These are phyloP conservation scores for Debaryomyces sp. DNA, from an alignment of 1,139 yeast species.

Conservation along the genomic window DNA sequence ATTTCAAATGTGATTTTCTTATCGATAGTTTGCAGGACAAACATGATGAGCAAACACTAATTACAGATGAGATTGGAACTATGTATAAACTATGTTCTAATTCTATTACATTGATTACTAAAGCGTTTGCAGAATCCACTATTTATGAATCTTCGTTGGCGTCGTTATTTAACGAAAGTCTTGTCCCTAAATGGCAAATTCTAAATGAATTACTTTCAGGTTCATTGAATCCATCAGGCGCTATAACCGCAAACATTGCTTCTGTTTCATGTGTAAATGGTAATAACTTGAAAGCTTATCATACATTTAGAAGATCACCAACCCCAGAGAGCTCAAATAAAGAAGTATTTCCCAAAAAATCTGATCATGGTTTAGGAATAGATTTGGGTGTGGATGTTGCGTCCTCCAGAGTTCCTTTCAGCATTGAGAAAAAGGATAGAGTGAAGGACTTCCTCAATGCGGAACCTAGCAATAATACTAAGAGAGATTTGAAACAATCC, in stretches of 20 bases:
- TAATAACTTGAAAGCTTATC: conserved; percentile 1
- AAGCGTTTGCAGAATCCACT: conserved; percentile 33
- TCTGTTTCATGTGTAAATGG: neutral
- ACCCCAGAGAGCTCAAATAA: neutral
- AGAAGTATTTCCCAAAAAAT: neutral
- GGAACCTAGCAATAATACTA: conserved; percentile 2
- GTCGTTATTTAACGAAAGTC: conserved; percentile 24
- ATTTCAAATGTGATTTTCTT: conserved; percentile 27
- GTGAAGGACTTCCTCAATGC: conserved; percentile 26
- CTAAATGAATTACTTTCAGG: conserved; percentile 25
- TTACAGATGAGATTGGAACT: conserved; percentile 23
- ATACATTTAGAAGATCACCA: neutral
- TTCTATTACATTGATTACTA: conserved; percentile 32
- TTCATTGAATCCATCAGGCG: neutral
- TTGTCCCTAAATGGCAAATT: conserved; percentile 37
- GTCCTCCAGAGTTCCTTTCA: conserved; percentile 33
- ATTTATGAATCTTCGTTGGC: conserved; percentile 23
- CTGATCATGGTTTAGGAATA: conserved; percentile 23
- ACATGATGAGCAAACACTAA: neutral
- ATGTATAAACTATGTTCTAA: conserved; percentile 38
- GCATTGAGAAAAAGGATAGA: conserved; percentile 35
- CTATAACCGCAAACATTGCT: neutral
- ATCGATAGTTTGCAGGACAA: conserved; percentile 26
- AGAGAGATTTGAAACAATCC: conserved; percentile 16
- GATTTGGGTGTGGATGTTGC: conserved; percentile 42